Conservation (phyloP, 768 basidiomycete species). For the Podaxis sp. region DNA sequence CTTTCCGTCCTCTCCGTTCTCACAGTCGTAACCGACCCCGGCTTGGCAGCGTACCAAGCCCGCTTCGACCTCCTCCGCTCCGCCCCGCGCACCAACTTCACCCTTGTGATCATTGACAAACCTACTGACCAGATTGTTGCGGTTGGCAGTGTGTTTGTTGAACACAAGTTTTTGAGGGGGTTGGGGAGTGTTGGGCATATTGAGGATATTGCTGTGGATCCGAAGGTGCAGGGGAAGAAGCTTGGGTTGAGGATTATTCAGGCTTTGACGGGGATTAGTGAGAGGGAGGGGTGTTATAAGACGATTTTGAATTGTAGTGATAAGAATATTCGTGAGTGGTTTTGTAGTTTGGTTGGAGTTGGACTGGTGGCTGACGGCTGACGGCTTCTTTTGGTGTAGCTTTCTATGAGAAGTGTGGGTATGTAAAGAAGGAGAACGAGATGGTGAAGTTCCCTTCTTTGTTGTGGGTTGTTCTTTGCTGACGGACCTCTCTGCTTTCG, state of each 20-base stretch:
- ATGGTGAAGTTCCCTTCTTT: slow-evolving; percentile 60
- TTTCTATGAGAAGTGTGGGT: slow-evolving; percentile 98
- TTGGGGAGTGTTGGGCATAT: slow-evolving; percentile 93
- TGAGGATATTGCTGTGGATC: slow-evolving; percentile 95
- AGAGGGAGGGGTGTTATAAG: slow-evolving; percentile 87
- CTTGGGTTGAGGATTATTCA: slow-evolving; percentile 87
- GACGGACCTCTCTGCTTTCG: not conserved
- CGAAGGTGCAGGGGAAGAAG: slow-evolving; percentile 86
- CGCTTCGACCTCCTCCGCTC: slow-evolving; percentile 66
- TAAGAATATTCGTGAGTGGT: slow-evolving; percentile 81
- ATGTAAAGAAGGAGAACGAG: slow-evolving; percentile 84
- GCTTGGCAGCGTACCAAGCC: slow-evolving; percentile 64
- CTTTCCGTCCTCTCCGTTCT: slow-evolving; percentile 83
- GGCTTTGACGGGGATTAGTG: slow-evolving; percentile 81
- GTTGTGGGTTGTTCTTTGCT: slow-evolving; percentile 35
- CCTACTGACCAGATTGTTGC: slow-evolving; percentile 78
- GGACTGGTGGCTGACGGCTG: not conserved
- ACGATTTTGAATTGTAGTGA: slow-evolving; percentile 95
- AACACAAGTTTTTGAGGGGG: slow-evolving; percentile 90
- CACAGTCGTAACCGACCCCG: slow-evolving; percentile 63
- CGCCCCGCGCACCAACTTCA: slow-evolving; percentile 69
- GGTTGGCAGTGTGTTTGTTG: slow-evolving; percentile 82
- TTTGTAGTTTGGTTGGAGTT: slow-evolving; percentile 1
- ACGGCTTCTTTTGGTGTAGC: slow-evolving; percentile 44
- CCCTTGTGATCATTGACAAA: slow-evolving; percentile 80